These are phyloP conservation scores for Monosporozyma solicola DNA, from an alignment of 805 yeast species.

Conservation along the genomic window DNA sequence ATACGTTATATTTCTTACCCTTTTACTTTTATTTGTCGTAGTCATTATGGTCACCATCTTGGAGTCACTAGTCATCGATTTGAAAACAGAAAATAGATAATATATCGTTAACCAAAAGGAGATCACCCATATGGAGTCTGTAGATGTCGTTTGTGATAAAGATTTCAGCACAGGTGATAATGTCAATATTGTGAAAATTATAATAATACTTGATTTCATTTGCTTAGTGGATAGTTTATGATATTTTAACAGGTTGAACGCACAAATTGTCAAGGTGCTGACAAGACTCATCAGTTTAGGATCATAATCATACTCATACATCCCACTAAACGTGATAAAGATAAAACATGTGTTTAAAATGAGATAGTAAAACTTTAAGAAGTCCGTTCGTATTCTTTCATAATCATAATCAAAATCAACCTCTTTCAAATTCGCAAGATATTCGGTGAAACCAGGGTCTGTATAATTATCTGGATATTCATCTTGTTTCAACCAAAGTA, in stretches of 20 bases:
- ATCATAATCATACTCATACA: slow-evolving; percentile 17
- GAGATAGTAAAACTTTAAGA: slow-evolving; percentile 20
- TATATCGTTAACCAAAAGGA: slow-evolving; percentile 68
- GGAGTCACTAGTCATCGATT: slow-evolving; percentile 5
- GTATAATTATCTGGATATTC: slow-evolving; percentile 84
- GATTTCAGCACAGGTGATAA: slow-evolving; percentile 87
- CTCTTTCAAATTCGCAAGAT: slow-evolving; percentile 10
- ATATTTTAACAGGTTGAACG: neutral
- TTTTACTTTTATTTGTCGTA: slow-evolving; percentile 2
- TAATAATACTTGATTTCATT: slow-evolving; percentile 60
- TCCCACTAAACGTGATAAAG: slow-evolving; percentile 46
- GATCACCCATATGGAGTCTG: slow-evolving; percentile 92
- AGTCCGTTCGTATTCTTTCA: slow-evolving; percentile 17
- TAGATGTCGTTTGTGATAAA: slow-evolving; percentile 76
- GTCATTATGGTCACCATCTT: neutral
- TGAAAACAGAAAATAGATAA: slow-evolving; percentile 37
- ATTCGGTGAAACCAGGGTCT: slow-evolving; percentile 57
- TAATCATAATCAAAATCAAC: slow-evolving; percentile 9
- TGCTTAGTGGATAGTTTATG: neutral
- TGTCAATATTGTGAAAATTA: slow-evolving; percentile 61
- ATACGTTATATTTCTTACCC: slow-evolving; percentile 3
- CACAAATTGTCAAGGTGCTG: neutral
- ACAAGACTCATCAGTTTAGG: slow-evolving; percentile 14
- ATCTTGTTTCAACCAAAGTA: slow-evolving; percentile 75
- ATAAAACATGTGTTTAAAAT: slow-evolving; percentile 55